phyloP scores from a whole-genome alignment of 345 rosid species.

The Linum trigynum region DNA sequence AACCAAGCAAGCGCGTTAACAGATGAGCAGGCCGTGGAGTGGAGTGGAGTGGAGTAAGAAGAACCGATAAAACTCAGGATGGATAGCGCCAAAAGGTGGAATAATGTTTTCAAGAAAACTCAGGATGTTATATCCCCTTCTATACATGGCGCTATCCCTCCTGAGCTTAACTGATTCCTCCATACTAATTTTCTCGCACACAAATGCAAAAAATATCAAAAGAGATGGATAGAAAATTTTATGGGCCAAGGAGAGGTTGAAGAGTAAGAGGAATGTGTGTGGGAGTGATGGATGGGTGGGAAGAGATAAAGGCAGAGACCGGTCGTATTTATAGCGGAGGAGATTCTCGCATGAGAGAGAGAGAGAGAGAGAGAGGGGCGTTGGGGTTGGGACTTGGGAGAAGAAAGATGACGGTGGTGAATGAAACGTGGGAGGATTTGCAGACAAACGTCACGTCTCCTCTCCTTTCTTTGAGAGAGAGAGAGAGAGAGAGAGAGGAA shows the following conservation, averaged over 20 bases:
- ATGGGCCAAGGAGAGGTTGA: no score
- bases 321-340: background rate
- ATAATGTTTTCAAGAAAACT: background rate
- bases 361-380: background rate
- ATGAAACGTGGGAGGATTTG: background rate
- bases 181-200: background rate
- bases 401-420: no score
- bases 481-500: no score
- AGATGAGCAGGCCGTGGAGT: no score
- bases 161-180: conserved; percentile 28
- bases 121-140: background rate
- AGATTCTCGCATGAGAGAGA: background rate
- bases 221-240: background rate
- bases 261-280: background rate
- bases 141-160: conserved; percentile 27
- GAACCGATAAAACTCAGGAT: no score
- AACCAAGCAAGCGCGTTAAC: no score
- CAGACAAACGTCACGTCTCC: conserved; percentile 5
- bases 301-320: background rate
- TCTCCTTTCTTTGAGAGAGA: no score
- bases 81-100: background rate
- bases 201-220: no score
- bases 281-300: background rate
- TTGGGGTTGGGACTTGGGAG: no score
- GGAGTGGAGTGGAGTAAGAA: no score